phyloP scores from a whole-genome alignment of 2,329 filamentous ascomycete species.

The Colletotrichum horii region DNA sequence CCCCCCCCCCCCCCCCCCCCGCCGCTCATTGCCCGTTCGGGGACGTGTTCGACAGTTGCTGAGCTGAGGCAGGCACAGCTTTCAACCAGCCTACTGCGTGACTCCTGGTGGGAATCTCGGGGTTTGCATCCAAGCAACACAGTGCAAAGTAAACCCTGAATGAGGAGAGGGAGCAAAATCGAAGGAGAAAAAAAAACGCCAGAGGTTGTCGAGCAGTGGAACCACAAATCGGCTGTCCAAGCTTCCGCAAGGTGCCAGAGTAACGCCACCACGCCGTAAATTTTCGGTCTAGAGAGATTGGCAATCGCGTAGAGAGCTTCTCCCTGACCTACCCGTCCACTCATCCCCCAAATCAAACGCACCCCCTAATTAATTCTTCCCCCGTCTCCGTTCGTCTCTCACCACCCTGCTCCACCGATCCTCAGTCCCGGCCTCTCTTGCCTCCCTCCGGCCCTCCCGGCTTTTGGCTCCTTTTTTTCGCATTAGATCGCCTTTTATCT shows the following conservation, averaged over 20 bases:
- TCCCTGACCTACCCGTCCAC: not conserved
- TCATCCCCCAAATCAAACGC: constrained; percentile 5
- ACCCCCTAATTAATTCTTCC: constrained; percentile 17
- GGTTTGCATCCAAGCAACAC: not conserved
- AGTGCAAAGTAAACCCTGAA: constrained; percentile 10
- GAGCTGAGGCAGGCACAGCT: not conserved
- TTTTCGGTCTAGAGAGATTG: constrained; percentile 15
- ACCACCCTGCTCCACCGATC: constrained; percentile 10
- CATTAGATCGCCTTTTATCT: constrained; percentile 4
- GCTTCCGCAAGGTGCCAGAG: constrained; percentile 23
- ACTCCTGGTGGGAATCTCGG: constrained; percentile 2
- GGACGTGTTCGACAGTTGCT: constrained; percentile 9
- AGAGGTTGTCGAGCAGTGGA: constrained; percentile 9
- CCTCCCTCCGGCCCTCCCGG: constrained; percentile 17
- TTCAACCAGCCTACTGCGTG: not conserved
- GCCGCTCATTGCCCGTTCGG: constrained; percentile 1
- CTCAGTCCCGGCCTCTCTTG: constrained; percentile 12
- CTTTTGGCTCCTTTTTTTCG: constrained; percentile 14
- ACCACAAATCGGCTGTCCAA: constrained; percentile 23
- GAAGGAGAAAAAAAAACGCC: not conserved
- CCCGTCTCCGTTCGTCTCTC: constrained; percentile 7
- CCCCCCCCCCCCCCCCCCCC: too few species aligned
- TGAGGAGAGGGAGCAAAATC: not conserved
- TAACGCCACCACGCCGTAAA: constrained; percentile 22
- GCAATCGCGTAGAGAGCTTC: constrained; percentile 14